Conservation (phyloP, 257 asterid species). For the Solanum stenotomum region DNA sequence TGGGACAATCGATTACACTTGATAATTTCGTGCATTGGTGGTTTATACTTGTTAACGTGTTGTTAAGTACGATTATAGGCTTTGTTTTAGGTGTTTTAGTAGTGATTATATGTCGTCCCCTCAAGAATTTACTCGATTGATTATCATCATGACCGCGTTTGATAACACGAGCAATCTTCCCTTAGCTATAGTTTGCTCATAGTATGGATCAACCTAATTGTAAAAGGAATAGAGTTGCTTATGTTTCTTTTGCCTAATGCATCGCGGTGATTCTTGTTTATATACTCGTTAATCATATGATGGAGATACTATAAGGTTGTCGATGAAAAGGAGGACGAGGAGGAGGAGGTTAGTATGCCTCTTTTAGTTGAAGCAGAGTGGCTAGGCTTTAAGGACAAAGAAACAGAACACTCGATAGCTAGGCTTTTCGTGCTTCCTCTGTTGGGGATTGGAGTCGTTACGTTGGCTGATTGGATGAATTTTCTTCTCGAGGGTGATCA, state of each 20-base stretch:
- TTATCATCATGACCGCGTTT: conserved; percentile 71
- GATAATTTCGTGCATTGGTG: conserved; percentile 65
- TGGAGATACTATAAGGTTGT: conserved; percentile 58
- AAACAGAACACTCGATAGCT: conserved; percentile 52
- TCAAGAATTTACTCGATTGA: conserved; percentile 63
- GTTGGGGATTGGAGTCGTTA: conserved; percentile 54
- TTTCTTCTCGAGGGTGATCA: conserved; percentile 50
- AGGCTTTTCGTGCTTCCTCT: conserved; percentile 67
- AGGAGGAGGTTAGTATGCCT: conserved; percentile 52
- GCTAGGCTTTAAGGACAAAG: conserved; percentile 89
- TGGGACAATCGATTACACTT: conserved; percentile 65
- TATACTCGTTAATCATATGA: conserved; percentile 94
- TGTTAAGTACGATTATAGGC: conserved; percentile 73
- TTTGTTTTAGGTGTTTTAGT: conserved; percentile 65
- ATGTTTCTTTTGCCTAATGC: conserved; percentile 90
- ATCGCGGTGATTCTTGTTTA: conserved; percentile 75
- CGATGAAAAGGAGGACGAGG: conserved; percentile 34
- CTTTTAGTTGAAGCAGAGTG: conserved; percentile 95
- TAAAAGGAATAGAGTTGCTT: conserved; percentile 54
- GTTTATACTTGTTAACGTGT: conserved; percentile 85
- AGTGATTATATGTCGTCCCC: conserved; percentile 72
- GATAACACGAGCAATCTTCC: conserved; percentile 89
- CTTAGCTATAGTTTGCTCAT: conserved; percentile 74
- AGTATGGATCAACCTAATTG: conserved; percentile 40
- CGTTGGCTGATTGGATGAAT: conserved; percentile 33